Conservation (phyloP, 495 filamentous ascomycete species). For the Daldinia decipiens region DNA sequence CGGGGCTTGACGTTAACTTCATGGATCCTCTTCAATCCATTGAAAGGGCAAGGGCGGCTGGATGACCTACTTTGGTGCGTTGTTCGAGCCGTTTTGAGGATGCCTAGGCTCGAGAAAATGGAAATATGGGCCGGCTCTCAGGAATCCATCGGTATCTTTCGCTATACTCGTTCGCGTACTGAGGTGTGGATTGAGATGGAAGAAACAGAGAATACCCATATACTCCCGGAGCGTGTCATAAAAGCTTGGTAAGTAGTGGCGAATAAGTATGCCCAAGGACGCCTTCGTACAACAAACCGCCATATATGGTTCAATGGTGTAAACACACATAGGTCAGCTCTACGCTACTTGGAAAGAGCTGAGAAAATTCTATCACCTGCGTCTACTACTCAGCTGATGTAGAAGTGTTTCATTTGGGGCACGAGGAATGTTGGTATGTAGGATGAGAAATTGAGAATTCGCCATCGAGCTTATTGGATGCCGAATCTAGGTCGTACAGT, state of each 20-base stretch:
- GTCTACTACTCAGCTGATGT: background rate
- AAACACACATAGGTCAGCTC: background rate
- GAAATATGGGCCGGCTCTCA: constrained; percentile 8
- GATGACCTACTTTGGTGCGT: background rate
- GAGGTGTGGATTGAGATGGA: background rate
- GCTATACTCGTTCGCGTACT: background rate
- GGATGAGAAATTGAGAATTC: background rate
- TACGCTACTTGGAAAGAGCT: constrained; percentile 4
- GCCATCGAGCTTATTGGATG: background rate
- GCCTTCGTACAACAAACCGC: background rate
- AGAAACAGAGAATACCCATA: background rate
- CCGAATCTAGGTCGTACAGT: background rate
- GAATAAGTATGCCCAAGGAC: background rate
- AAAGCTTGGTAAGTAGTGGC: constrained; percentile 7
- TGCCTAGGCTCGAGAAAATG: constrained; percentile 16
- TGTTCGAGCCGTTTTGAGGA: background rate
- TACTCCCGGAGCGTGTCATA: background rate
- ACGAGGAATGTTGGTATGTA: background rate
- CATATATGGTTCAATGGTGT: background rate
- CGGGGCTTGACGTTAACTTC: constrained; percentile 14
- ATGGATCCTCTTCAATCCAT: background rate
- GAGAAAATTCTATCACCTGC: background rate
- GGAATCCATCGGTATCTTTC: background rate
- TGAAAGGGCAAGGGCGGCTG: background rate
- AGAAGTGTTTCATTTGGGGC: background rate